Conservation (phyloP, 208 protist genomes). For the Leptomonas pyrrhocoris region DNA sequence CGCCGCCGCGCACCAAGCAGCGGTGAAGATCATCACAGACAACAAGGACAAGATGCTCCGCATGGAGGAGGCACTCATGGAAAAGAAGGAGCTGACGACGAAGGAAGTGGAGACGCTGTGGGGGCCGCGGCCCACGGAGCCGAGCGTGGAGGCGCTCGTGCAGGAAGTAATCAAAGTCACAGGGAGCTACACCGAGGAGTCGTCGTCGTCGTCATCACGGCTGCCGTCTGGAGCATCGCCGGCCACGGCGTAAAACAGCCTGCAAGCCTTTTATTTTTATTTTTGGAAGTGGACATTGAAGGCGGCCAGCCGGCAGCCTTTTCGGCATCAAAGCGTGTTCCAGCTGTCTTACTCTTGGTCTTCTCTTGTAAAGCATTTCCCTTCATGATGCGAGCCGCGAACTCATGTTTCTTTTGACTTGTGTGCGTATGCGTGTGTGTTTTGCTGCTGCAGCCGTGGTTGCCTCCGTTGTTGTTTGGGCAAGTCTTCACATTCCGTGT, state of each 20-base stretch:
- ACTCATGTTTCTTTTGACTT: no score
- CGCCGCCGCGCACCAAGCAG: constrained; percentile 62
- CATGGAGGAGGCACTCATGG: constrained; percentile 56
- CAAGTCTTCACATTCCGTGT: constrained; percentile 7
- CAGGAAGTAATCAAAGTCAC: constrained; percentile 23
- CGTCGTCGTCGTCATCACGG: neutral
- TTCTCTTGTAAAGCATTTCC: no score
- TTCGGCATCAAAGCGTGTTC: no score
- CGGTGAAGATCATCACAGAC: constrained; percentile 48
- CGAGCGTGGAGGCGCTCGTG: constrained; percentile 65
- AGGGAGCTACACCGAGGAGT: constrained; percentile 11
- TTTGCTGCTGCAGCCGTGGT: neutral
- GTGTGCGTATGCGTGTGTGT: no score
- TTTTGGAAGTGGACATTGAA: neutral
- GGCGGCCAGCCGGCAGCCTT: no score
- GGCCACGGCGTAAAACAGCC: neutral
- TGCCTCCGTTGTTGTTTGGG: neutral
- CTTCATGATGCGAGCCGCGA: no score
- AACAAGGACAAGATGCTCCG: constrained; percentile 66
- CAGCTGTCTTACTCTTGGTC: no score
- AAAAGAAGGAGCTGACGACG: constrained; percentile 85
- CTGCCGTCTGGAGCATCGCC: neutral
- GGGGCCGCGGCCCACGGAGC: constrained; percentile 69
- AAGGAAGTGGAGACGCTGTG: constrained; percentile 73
- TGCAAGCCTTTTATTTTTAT: no score